phyloP scores from a whole-genome alignment of 352 stramenopile species.

The Phytophthora pinifolia region DNA sequence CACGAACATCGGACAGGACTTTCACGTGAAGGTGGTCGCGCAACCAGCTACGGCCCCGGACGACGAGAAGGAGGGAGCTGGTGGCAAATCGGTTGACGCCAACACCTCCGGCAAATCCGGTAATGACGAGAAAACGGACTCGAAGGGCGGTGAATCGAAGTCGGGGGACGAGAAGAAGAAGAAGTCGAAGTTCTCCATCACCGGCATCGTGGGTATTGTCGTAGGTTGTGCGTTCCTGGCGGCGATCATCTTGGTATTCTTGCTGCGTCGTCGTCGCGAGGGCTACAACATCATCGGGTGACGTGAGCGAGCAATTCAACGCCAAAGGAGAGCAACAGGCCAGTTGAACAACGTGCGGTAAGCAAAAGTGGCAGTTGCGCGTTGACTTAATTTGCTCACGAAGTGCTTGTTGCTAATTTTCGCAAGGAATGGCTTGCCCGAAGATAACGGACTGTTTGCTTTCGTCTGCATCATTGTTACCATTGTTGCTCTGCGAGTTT shows the following conservation, averaged over 20 bases:
- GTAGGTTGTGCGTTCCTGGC: conserved; percentile 44
- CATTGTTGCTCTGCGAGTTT: conserved; percentile 6
- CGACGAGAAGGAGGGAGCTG: conserved; percentile 19
- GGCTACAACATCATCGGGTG: conserved; percentile 57
- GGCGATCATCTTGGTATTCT: conserved; percentile 39
- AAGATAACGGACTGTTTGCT: conserved; percentile 10
- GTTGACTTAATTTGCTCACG: background rate
- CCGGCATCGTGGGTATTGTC: conserved; percentile 47
- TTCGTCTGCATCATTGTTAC: conserved; percentile 10
- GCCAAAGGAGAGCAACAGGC: conserved; percentile 5
- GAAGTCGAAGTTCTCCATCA: conserved; percentile 35
- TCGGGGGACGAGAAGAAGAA: conserved; percentile 12
- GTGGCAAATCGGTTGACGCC: conserved; percentile 23
- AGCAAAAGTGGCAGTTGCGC: conserved; percentile 8
- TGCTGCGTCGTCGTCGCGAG: conserved; percentile 39
- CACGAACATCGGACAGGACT: conserved; percentile 45
- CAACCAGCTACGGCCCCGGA: conserved; percentile 17
- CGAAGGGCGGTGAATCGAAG: conserved; percentile 4
- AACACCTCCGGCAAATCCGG: conserved; percentile 29
- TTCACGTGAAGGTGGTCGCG: conserved; percentile 45
- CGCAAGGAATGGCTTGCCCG: conserved; percentile 7
- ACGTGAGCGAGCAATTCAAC: conserved; percentile 1
- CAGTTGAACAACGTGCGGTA: conserved; percentile 4
- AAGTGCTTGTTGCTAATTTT: conserved; percentile 5
- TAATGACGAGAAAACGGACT: conserved; percentile 12